Evolutionary conservation across 2,329 filamentous ascomycete genomes (phyloP), one percentile per base, ranked within the genome.

Genomic region (Teratosphaeria destructans): DNA sequence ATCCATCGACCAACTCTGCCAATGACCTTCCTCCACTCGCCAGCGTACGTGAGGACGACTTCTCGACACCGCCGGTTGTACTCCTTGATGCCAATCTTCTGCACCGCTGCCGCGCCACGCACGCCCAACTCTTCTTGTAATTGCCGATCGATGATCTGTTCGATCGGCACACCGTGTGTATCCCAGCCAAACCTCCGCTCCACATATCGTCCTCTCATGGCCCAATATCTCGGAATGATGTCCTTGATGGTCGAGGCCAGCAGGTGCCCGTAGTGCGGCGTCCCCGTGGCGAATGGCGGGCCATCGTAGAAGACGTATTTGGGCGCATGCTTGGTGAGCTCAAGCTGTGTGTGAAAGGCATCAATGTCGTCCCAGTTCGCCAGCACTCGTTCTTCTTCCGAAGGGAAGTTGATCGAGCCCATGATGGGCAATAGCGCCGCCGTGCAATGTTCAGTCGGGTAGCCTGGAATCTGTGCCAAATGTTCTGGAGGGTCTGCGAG

Each of bases 81-180:
- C 69, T 88, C 88, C 65, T 82, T 88, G 66, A 96, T 85, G 56
- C 93, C 93, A 66, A 96, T 81, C 76, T 95, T 82, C 76, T 87
- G 84, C 52, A 97, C 92, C 5, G 91, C 91, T 65, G 92, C 88
- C 73, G 89, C 88, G 59, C 90, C 90, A 65, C 89, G 89, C 70
- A 96, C 92, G 49, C 89, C 89, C 65, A 95, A 81, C 76, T 74
- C 71, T 58, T 71, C 69, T 59, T 74, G 72, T 39, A 74, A 64
- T 59, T 93, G 93, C 82, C 96, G 96, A 80, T 96, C 93, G 71
- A 96, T 96, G 77, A 96, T 93, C 74, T 95, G 90, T 78, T 97
- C 93, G 66, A 97, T 94, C 16, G 93, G 93, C 57, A 97, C 81
- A 62, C 93, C 93, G 72, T 96, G 93, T 1, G 92, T 90, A 73